Percentiles rank a stretch among this genome's conserved stretches.
phyloP scores from a whole-genome alignment of 805 yeast genomes.

The Candida chauliodis region DNA sequence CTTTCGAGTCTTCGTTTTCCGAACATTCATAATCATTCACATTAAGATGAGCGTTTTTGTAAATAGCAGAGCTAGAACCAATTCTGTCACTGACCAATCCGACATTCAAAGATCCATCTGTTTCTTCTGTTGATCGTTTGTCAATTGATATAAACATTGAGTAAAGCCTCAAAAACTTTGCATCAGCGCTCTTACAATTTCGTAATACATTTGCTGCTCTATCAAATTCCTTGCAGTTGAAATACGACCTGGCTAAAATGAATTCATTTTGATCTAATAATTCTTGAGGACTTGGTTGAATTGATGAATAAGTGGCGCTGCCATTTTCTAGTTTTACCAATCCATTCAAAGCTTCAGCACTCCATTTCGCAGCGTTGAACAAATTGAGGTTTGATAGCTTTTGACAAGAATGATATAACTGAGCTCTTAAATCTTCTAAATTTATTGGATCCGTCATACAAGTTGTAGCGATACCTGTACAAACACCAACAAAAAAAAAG shows the following conservation, averaged over 20 bases:
- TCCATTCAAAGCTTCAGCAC: slow-evolving; percentile 74
- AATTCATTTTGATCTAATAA: slow-evolving; percentile 41
- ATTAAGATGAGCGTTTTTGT: background rate
- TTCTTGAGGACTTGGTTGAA: slow-evolving; percentile 26
- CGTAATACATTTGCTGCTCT: slow-evolving; percentile 63
- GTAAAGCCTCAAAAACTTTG: slow-evolving; percentile 63
- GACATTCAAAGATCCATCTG: slow-evolving; percentile 59
- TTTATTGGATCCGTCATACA: slow-evolving; percentile 7
- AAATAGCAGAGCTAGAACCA: background rate
- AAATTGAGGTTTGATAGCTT: slow-evolving; percentile 56
- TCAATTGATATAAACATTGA: slow-evolving; percentile 75
- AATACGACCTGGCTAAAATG: slow-evolving; percentile 65
- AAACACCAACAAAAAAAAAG: background rate
- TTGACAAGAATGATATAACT: slow-evolving; percentile 26
- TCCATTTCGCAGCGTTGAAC: slow-evolving; percentile 76
- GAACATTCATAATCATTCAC: slow-evolving; percentile 1
- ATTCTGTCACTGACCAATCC: slow-evolving; percentile 15
- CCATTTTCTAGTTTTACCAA: slow-evolving; percentile 22
- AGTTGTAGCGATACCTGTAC: no score
- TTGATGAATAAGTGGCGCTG: slow-evolving; percentile 12
- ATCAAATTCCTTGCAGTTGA: slow-evolving; percentile 81
- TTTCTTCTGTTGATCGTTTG: slow-evolving; percentile 64
- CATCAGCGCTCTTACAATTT: slow-evolving; percentile 47
- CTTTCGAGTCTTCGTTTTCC: slow-evolving; percentile 8
- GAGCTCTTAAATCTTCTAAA: slow-evolving; percentile 16